A percentile compares a stretch with the other conserved stretches of the same genome.
phyloP scores from a whole-genome alignment of 805 yeast genomes.

The Suhomyces sp. region DNA sequence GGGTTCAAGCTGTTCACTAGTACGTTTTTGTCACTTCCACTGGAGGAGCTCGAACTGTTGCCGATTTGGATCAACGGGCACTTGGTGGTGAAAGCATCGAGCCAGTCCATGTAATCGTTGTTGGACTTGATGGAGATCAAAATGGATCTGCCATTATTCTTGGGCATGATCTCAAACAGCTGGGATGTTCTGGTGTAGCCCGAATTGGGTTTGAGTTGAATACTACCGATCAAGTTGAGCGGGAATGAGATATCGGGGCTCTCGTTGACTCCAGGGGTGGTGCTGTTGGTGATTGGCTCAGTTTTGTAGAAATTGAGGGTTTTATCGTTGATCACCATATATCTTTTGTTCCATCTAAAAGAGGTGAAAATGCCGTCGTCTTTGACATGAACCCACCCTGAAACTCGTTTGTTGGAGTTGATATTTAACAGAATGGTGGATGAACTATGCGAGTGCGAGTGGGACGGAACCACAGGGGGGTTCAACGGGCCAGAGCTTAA shows the following conservation, averaged over 20 bases:
- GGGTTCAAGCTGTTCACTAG: background rate
- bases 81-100: conserved; percentile 79
- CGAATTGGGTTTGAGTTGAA: conserved; percentile 58
- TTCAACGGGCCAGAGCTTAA: background rate
- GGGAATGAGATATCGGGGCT: conserved; percentile 39
- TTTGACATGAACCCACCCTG: conserved; percentile 89
- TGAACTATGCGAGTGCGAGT: background rate
- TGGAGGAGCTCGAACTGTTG: conserved; percentile 10
- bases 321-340: conserved; percentile 71
- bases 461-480: conserved; percentile 2
- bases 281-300: conserved; percentile 44
- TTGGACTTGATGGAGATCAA: conserved; percentile 74
- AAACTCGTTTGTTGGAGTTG: conserved; percentile 33
- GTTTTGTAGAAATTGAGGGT: conserved; percentile 71
- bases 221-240: conserved; percentile 33
- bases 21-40: too few relatives aligned
- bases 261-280: conserved; percentile 47
- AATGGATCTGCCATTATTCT: conserved; percentile 54
- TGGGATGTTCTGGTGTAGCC: conserved; percentile 43
- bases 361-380: conserved; percentile 84
- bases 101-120: conserved; percentile 82
- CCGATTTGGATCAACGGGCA: conserved; percentile 58
- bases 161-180: conserved; percentile 74
- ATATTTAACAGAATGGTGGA: conserved; percentile 15
- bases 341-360: conserved; percentile 91